These are phyloP conservation scores for Hyaloscypha bicolor DNA, from an alignment of 495 filamentous ascomycete species.

Conservation along the genomic window DNA sequence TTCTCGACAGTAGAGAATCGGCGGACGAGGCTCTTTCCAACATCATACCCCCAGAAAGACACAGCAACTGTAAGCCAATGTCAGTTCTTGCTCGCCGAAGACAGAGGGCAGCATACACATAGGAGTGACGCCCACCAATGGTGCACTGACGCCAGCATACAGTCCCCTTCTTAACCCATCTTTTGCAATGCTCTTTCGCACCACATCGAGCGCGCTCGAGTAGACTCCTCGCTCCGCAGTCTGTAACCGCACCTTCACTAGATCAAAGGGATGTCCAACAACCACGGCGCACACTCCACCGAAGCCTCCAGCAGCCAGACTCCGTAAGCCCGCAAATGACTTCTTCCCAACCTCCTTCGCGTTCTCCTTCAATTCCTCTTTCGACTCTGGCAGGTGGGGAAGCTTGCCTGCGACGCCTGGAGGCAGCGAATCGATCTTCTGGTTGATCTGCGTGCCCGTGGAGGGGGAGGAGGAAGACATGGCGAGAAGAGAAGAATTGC, in stretches of 20 bases:
- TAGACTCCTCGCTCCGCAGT: constrained; percentile 95
- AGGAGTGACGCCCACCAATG: constrained; percentile 91
- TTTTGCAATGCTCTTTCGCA: constrained; percentile 79
- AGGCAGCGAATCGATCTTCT: constrained; percentile 37
- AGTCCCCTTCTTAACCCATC: constrained; percentile 84
- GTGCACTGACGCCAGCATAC: constrained; percentile 96
- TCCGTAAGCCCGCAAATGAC: constrained; percentile 59
- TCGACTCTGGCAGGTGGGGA: constrained; percentile 54
- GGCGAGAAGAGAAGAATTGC: constrained; percentile 5
- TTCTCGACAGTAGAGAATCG: constrained; percentile 64
- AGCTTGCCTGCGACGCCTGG: constrained; percentile 44
- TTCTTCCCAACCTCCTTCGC: constrained; percentile 48
- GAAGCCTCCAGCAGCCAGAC: constrained; percentile 85
- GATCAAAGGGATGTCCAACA: constrained; percentile 93
- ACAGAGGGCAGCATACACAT: constrained; percentile 76
- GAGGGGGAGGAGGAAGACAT: constrained; percentile 41
- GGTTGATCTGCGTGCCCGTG: constrained; percentile 37
- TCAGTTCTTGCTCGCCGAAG: constrained; percentile 6
- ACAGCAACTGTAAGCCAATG: constrained; percentile 72
- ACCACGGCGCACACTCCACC: constrained; percentile 93
- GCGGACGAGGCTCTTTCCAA: constrained; percentile 86
- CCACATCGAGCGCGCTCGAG: constrained; percentile 86
- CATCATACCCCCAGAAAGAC: constrained; percentile 98
- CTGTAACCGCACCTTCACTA: constrained; percentile 96
- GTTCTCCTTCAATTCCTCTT: constrained; percentile 53